These are phyloP conservation scores for Paecilomyces formosus DNA, from an alignment of 2,329 filamentous ascomycete species.

Conservation along the genomic window DNA sequence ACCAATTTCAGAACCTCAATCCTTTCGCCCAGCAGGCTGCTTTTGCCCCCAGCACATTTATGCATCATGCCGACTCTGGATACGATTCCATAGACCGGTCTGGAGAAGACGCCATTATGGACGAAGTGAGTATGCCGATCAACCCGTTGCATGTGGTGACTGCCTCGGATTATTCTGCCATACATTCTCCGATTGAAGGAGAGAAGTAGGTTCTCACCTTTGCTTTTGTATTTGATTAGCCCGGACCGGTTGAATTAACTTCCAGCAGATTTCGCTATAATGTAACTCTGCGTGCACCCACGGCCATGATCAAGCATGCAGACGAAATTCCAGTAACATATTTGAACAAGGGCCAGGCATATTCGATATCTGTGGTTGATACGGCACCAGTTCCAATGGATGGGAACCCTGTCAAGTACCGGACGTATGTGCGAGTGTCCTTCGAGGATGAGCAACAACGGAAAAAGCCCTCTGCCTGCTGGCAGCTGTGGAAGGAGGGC, in stretches of 20 bases:
- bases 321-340: constrained; percentile 97
- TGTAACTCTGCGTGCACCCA: constrained; percentile 83
- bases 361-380: constrained; percentile 77
- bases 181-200: constrained; percentile 21
- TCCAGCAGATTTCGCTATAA: constrained; percentile 69
- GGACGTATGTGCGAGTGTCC: constrained; percentile 88
- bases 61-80: constrained; percentile 67
- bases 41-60: constrained; percentile 72
- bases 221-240: constrained; percentile 5
- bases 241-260: not conserved
- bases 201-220: constrained; percentile 47
- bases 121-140: constrained; percentile 44
- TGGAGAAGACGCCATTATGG: constrained; percentile 63
- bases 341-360: constrained; percentile 94
- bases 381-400: constrained; percentile 57
- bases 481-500: constrained; percentile 94
- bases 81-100: constrained; percentile 77
- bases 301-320: constrained; percentile 79
- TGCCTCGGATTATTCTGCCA: constrained; percentile 16
- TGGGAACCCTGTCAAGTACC: constrained; percentile 61
- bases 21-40: constrained; percentile 57
- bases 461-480: constrained; percentile 71
- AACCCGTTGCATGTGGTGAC: constrained; percentile 44
- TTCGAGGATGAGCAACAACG: constrained; percentile 96
- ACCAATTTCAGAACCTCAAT: constrained; percentile 61